phyloP scores from a whole-genome alignment of 768 basidiomycete species.

The Pulveroboletus sp. region DNA sequence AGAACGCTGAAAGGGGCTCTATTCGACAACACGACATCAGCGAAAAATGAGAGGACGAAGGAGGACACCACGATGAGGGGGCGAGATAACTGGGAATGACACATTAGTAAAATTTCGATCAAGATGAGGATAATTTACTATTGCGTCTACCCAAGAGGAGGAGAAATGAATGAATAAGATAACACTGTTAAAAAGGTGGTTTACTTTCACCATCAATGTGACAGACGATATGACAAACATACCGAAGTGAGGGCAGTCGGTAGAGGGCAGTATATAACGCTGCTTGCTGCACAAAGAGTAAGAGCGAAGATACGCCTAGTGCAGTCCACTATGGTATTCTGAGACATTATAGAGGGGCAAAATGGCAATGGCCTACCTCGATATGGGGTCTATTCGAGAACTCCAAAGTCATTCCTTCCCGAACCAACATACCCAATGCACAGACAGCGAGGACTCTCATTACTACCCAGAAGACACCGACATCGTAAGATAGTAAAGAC shows the following conservation, averaged over 20 bases:
- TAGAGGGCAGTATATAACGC: constrained; percentile 68
- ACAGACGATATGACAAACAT: constrained; percentile 18
- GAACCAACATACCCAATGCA: constrained; percentile 60
- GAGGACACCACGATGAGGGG: constrained; percentile 46
- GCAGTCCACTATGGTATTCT: constrained; percentile 59
- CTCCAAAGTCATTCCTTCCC: constrained; percentile 57
- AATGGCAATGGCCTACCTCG: constrained; percentile 47
- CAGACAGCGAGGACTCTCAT: constrained; percentile 71
- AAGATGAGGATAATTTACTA: constrained; percentile 50
- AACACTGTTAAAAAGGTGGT: constrained; percentile 44
- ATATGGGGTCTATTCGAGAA: constrained; percentile 51
- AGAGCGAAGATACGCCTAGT: constrained; percentile 61
- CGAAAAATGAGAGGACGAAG: constrained; percentile 52
- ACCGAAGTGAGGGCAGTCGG: constrained; percentile 68
- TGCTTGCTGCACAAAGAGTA: constrained; percentile 67
- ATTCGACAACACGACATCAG: constrained; percentile 48
- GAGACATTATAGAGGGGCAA: constrained; percentile 4
- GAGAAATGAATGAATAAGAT: constrained; percentile 71
- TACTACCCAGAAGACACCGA: constrained; percentile 74
- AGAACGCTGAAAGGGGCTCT: constrained; percentile 38
- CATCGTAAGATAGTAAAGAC: constrained; percentile 61
- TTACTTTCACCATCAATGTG: background rate
- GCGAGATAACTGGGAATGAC: constrained; percentile 45
- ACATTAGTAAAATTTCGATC: constrained; percentile 17
- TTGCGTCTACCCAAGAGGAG: constrained; percentile 57